A percentile compares a stretch with the other conserved stretches of the same genome.
Evolutionary conservation across 805 yeast species (phyloP).

Genomic region (Saccharomycopsis fodiens): DNA sequence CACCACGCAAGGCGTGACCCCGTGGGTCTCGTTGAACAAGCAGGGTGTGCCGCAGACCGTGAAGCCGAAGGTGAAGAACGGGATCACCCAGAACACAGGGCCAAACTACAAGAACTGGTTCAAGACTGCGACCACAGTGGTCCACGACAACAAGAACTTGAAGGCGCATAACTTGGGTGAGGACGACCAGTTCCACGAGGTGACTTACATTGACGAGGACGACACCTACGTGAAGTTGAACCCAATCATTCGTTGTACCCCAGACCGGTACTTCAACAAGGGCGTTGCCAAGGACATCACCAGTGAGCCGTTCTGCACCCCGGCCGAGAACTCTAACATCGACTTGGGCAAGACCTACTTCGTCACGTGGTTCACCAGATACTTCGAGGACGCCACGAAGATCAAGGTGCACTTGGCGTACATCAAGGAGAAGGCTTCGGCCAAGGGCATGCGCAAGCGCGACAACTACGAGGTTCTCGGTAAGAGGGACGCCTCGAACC

Average conservation of each 20-base stretch:
- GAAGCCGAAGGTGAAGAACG: constrained; percentile 67
- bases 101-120: constrained; percentile 77
- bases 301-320: constrained; percentile 84
- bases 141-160: constrained; percentile 51
- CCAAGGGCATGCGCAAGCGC: constrained; percentile 48
- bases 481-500: constrained; percentile 11
- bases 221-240: constrained; percentile 61
- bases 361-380: constrained; percentile 72
- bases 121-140: constrained; percentile 55
- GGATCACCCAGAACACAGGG: constrained; percentile 51
- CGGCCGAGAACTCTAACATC: constrained; percentile 52
- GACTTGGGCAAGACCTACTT: constrained; percentile 61
- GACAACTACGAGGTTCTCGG: constrained; percentile 19
- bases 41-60: constrained; percentile 78
- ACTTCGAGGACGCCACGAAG: constrained; percentile 50
- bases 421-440: constrained; percentile 46
- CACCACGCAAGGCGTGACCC: constrained; percentile 49
- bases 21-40: constrained; percentile 74
- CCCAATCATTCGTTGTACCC: constrained; percentile 82
- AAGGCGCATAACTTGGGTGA: constrained; percentile 69
- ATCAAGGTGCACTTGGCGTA: constrained; percentile 64
- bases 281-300: constrained; percentile 47
- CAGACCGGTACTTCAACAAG: constrained; percentile 59
- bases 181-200: constrained; percentile 51
- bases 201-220: constrained; percentile 55